Percentiles rank a stretch among this genome's conserved stretches.
phyloP scores from a whole-genome alignment of 352 stramenopile species.

The Phytopythium kandeliae region DNA sequence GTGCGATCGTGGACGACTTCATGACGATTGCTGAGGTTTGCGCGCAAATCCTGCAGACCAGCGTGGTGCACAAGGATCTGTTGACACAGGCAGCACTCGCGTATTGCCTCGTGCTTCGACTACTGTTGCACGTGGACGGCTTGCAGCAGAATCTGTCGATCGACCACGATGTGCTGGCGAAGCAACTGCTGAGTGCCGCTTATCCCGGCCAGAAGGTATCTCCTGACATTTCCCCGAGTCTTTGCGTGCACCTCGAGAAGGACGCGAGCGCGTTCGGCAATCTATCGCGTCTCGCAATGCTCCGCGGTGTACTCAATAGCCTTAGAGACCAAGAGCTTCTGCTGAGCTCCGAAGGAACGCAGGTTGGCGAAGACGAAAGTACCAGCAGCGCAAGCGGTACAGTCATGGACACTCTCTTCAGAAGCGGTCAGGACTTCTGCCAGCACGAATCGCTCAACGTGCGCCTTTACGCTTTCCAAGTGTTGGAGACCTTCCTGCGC shows the following conservation, averaged over 20 bases:
- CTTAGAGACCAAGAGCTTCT: conserved; percentile 48
- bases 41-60: conserved; percentile 57
- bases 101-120: conserved; percentile 57
- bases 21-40: conserved; percentile 45
- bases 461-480: conserved; percentile 76
- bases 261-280: conserved; percentile 38
- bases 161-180: conserved; percentile 6
- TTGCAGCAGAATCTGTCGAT: conserved; percentile 6
- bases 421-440: conserved; percentile 43
- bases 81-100: conserved; percentile 69
- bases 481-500: conserved; percentile 70
- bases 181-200: conserved; percentile 30
- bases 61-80: conserved; percentile 75
- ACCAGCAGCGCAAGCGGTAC: neutral
- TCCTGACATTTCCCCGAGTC: conserved; percentile 5
- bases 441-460: conserved; percentile 56
- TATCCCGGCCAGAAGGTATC: conserved; percentile 28
- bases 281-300: conserved; percentile 57
- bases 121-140: conserved; percentile 26
- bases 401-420: conserved; percentile 57
- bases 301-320: conserved; percentile 65
- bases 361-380: neutral
- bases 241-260: conserved; percentile 27
- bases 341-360: neutral
- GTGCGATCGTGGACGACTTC: conserved; percentile 15